These are phyloP conservation scores for Tuber melanosporum DNA, from an alignment of 495 filamentous ascomycete species.

Conservation along the genomic window DNA sequence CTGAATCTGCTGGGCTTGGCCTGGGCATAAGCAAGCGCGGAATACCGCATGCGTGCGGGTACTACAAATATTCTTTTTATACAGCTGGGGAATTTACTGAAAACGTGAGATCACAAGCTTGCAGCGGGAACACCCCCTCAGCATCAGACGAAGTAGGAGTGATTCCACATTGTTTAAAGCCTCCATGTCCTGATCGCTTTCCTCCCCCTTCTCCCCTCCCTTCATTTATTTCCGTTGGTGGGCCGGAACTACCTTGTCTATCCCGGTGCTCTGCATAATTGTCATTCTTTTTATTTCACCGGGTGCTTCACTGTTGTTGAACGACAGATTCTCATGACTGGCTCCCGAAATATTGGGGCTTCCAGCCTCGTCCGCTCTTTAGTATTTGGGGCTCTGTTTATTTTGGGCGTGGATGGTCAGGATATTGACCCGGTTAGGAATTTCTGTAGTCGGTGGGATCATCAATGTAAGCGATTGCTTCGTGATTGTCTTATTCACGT, in stretches of 20 bases:
- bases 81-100: not conserved
- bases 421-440: slow-evolving; percentile 26
- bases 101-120: not conserved
- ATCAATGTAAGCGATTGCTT: slow-evolving; percentile 27
- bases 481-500: not conserved
- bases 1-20: not conserved
- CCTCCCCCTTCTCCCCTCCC: not conserved
- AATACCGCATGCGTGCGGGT: not conserved
- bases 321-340: not conserved
- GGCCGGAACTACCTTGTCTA: not conserved
- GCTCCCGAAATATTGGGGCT: not conserved
- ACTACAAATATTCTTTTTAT: not conserved
- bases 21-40: not conserved
- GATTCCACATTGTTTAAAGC: not conserved
- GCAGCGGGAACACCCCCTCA: not conserved
- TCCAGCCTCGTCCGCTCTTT: not conserved
- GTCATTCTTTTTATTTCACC: not conserved
- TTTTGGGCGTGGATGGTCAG: not conserved
- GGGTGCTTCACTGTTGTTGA: not conserved
- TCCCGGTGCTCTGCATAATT: not conserved
- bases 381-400: not conserved
- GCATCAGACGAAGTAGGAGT: not conserved
- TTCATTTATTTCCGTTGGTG: not conserved
- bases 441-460: slow-evolving; percentile 26
- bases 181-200: not conserved